Percentiles rank a stretch among this genome's conserved stretches.
Evolutionary conservation across 106 monocot genomes (phyloP).

Genomic region (Vanilla planifolia): DNA sequence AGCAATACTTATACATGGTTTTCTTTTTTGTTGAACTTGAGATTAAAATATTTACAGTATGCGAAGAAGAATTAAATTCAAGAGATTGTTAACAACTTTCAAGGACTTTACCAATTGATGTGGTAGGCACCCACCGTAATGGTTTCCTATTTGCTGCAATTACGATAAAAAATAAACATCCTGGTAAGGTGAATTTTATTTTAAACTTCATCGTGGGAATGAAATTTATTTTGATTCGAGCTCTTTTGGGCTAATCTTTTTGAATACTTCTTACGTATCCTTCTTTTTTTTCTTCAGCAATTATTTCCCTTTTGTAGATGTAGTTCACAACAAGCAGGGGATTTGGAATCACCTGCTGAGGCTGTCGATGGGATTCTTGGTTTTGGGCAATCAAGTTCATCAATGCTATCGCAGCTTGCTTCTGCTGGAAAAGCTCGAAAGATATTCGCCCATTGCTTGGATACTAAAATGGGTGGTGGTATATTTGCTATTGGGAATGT

Average conservation of each 20-base stretch:
- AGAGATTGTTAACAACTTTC: too few relatives aligned
- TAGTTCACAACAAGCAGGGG: conserved; percentile 31
- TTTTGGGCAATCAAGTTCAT: conserved; percentile 89
- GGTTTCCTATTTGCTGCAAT: not conserved
- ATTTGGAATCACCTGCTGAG: conserved; percentile 49
- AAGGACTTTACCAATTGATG: too few relatives aligned
- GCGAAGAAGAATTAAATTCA: too few relatives aligned
- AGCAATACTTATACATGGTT: too few relatives aligned
- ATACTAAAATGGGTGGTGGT: conserved; percentile 74
- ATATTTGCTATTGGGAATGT: conserved; percentile 86
- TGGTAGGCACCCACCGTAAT: too few relatives aligned
- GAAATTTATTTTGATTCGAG: too few relatives aligned
- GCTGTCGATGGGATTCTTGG: conserved; percentile 92
- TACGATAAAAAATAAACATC: too few relatives aligned
- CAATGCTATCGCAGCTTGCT: conserved; percentile 77
- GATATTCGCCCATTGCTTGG: conserved; percentile 90
- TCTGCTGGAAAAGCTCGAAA: conserved; percentile 72
- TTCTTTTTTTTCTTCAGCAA: not conserved
- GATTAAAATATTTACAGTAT: too few relatives aligned
- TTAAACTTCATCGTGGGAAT: too few relatives aligned
- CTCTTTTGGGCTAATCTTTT: not conserved
- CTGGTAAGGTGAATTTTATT: too few relatives aligned
- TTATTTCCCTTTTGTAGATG: conserved; percentile 9
- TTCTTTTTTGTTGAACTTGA: too few relatives aligned
- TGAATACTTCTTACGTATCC: not conserved